A percentile compares a stretch with the other conserved stretches of the same genome.
These are phyloP conservation scores for Hypoxylon cercidicola DNA, from an alignment of 495 filamentous ascomycete genomes.

Conservation along the genomic window DNA sequence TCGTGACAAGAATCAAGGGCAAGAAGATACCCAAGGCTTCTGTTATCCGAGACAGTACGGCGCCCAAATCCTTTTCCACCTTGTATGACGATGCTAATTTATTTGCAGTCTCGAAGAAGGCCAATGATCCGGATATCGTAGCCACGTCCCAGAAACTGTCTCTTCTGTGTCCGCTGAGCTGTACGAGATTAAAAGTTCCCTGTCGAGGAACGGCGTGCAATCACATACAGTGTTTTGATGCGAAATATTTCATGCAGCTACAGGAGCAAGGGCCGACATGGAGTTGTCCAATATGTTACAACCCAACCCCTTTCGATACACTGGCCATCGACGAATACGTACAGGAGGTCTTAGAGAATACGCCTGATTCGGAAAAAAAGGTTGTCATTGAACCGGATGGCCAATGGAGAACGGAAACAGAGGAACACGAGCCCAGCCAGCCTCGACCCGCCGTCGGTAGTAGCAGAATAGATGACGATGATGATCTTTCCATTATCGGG, in stretches of 20 bases:
- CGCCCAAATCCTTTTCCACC: background rate
- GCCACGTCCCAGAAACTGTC: conserved; percentile 89
- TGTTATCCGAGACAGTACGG: conserved; percentile 83
- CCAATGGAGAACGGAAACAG: conserved; percentile 66
- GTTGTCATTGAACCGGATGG: conserved; percentile 92
- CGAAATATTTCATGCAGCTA: conserved; percentile 88
- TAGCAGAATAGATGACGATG: conserved; percentile 66
- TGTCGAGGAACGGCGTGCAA: conserved; percentile 82
- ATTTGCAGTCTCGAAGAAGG: conserved; percentile 75
- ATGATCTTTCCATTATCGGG: conserved; percentile 70
- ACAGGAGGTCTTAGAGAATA: conserved; percentile 80
- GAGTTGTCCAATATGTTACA: conserved; percentile 92
- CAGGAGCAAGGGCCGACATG: conserved; percentile 97
- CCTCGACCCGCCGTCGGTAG: conserved; percentile 47
- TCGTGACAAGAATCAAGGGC: conserved; percentile 72
- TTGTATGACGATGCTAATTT: conserved; percentile 34
- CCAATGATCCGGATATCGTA: conserved; percentile 87
- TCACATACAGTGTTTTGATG: conserved; percentile 96
- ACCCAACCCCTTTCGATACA: conserved; percentile 79
- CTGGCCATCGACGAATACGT: conserved; percentile 95
- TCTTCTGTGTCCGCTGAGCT: conserved; percentile 90
- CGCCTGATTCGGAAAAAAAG: conserved; percentile 75
- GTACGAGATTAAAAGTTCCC: conserved; percentile 80
- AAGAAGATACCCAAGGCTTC: conserved; percentile 81
- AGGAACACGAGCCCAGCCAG: conserved; percentile 38